A percentile compares a stretch with the other conserved stretches of the same genome.
Conservation (phyloP, 371 early-diverging fungal genomes). For the Mortierella sp. region DNA sequence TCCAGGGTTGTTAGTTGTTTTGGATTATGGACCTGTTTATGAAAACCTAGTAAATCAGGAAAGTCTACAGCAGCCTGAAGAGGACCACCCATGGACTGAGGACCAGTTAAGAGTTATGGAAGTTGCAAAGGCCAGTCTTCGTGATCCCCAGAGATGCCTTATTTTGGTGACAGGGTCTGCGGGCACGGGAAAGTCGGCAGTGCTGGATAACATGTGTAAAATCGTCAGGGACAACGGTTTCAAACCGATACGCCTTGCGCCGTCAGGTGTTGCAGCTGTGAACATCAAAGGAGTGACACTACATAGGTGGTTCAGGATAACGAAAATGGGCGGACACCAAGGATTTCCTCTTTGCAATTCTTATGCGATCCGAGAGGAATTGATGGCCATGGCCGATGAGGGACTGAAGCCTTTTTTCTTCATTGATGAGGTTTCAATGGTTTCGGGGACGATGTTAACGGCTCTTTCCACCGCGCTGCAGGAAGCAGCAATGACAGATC, state of each 20-base stretch:
- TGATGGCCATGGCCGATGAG: slow-evolving; percentile 19
- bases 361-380: slow-evolving; percentile 1
- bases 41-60: neutral
- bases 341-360: slow-evolving; percentile 5
- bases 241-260: slow-evolving; percentile 10
- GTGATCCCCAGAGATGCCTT: neutral
- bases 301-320: slow-evolving; percentile 16
- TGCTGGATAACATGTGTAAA: slow-evolving; percentile 2
- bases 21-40: slow-evolving; percentile 19
- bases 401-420: slow-evolving; percentile 5
- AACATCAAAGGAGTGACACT: slow-evolving; percentile 25
- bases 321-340: slow-evolving; percentile 3
- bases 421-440: slow-evolving; percentile 8
- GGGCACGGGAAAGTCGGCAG: slow-evolving; percentile 17
- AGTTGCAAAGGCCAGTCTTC: neutral
- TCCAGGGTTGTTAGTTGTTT: slow-evolving; percentile 2
- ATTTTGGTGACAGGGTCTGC: slow-evolving; percentile 22
- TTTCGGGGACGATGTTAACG: neutral
- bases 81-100: slow-evolving; percentile 1
- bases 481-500: neutral
- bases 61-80: neutral
- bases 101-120: slow-evolving; percentile 15
- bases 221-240: slow-evolving; percentile 5
- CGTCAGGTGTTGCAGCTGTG: slow-evolving; percentile 22
- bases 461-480: neutral